These are phyloP conservation scores for Schizosaccharomyces pombe DNA, from an alignment of 805 yeast species.

Conservation along the genomic window DNA sequence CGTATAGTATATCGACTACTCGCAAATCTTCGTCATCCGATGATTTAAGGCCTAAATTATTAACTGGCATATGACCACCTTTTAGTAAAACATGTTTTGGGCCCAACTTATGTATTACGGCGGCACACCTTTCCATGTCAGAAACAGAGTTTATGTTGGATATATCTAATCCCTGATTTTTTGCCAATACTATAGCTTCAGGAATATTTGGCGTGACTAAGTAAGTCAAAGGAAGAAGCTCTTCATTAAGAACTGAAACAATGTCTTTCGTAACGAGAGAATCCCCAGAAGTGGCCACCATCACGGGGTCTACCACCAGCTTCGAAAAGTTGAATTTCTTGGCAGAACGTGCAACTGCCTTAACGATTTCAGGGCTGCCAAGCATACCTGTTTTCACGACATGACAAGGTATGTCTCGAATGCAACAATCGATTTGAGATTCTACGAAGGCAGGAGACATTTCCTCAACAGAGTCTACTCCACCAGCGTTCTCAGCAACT, in stretches of 20 bases:
- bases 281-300: slow-evolving; percentile 62
- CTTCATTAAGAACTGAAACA: slow-evolving; percentile 21
- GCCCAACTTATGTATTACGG: slow-evolving; percentile 18
- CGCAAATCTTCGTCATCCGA: slow-evolving; percentile 8
- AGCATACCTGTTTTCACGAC: slow-evolving; percentile 59
- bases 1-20: slow-evolving; percentile 31
- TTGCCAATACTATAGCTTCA: slow-evolving; percentile 31
- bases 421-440: slow-evolving; percentile 28
- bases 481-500: slow-evolving; percentile 49
- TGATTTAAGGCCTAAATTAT: slow-evolving; percentile 6
- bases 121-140: slow-evolving; percentile 21
- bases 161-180: slow-evolving; percentile 9
- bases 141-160: slow-evolving; percentile 17
- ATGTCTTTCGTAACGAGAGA: slow-evolving; percentile 27
- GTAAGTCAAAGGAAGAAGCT: slow-evolving; percentile 28
- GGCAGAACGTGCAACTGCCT: slow-evolving; percentile 21
- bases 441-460: slow-evolving; percentile 24
- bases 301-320: slow-evolving; percentile 60
- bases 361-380: slow-evolving; percentile 28
- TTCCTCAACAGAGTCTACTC: slow-evolving; percentile 19
- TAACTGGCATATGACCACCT: slow-evolving; percentile 48
- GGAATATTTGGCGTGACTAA: slow-evolving; percentile 53
- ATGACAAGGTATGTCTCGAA: slow-evolving; percentile 37
- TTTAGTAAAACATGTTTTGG: slow-evolving; percentile 40
- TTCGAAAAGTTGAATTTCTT: slow-evolving; percentile 15